phyloP scores from a whole-genome alignment of 495 filamentous ascomycete species.

The Parathielavia hyrcaniae region DNA sequence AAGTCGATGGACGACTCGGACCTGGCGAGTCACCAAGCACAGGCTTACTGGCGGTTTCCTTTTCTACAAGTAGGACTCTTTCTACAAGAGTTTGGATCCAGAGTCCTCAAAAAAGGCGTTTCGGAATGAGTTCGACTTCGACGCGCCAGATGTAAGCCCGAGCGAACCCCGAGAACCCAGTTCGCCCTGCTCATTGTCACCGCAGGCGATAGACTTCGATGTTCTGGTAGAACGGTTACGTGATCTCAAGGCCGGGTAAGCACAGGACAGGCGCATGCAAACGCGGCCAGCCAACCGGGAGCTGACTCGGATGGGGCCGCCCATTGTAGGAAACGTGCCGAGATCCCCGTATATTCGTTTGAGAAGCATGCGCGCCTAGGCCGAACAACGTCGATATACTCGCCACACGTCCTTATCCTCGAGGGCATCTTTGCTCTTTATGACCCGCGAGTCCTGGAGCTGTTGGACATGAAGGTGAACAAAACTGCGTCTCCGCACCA shows the following conservation, averaged over 20 bases:
- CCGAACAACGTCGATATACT: constrained; percentile 82
- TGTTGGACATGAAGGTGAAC: constrained; percentile 82
- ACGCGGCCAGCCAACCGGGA: neutral
- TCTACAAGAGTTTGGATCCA: constrained; percentile 76
- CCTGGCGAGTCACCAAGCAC: too few species aligned
- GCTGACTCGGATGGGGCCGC: constrained; percentile 5
- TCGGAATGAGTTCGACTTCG: constrained; percentile 89
- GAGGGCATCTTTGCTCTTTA: constrained; percentile 95
- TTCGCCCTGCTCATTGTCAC: constrained; percentile 18
- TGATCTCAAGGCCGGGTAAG: constrained; percentile 87
- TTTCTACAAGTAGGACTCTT: constrained; percentile 65
- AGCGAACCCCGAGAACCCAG: neutral
- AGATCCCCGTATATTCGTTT: constrained; percentile 95
- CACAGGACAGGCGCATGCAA: constrained; percentile 4
- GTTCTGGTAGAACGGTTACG: constrained; percentile 68
- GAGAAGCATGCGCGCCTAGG: constrained; percentile 76
- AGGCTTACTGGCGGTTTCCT: neutral
- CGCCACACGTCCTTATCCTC: constrained; percentile 88
- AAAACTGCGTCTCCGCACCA: neutral
- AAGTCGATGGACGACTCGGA: constrained; percentile 28
- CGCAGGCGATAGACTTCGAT: constrained; percentile 85
- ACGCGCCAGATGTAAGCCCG: constrained; percentile 61
- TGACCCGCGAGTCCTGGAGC: constrained; percentile 74
- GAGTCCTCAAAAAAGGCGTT: constrained; percentile 75
- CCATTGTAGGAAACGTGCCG: constrained; percentile 67